phyloP scores from a whole-genome alignment of 352 stramenopile species.

The Phytopythium boreale region DNA sequence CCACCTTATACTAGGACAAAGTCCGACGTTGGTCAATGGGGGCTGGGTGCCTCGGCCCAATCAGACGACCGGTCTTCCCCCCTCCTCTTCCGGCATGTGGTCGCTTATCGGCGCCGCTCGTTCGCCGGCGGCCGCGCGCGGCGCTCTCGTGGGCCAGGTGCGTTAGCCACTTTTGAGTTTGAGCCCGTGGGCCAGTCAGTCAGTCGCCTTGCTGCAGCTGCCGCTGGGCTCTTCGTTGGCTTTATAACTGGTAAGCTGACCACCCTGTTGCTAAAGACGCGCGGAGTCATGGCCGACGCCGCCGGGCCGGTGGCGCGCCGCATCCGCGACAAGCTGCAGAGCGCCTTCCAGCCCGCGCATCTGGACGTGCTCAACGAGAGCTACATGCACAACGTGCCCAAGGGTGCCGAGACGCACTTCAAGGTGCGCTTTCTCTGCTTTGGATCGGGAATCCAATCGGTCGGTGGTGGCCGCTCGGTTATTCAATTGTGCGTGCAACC shows the following conservation, averaged over 20 bases:
- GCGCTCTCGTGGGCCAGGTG: background rate
- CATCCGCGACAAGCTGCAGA: conserved; percentile 65
- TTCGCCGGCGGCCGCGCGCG: background rate
- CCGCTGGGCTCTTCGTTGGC: background rate
- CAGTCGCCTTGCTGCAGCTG: too few species aligned
- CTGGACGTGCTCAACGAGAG: conserved; percentile 93
- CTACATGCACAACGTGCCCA: conserved; percentile 94
- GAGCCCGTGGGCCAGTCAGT: background rate
- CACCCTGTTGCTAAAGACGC: background rate
- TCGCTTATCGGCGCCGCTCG: background rate
- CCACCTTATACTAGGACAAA: background rate
- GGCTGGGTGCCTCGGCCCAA: conserved; percentile 2
- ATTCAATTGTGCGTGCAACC: too few species aligned
- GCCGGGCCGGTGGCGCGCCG: conserved; percentile 47
- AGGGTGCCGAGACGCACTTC: conserved; percentile 95
- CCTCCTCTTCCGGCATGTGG: background rate
- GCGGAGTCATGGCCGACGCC: conserved; percentile 31
- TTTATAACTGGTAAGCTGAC: background rate
- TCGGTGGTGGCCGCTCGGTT: too few species aligned
- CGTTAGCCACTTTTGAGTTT: background rate
- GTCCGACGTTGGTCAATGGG: background rate
- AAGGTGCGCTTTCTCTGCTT: conserved; percentile 46
- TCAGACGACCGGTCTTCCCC: background rate
- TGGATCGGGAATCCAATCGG: too few species aligned
- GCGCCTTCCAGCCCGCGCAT: conserved; percentile 58